Conservation (phyloP, 2,329 filamentous ascomycete species). For the Neofusicoccum sp. region DNA sequence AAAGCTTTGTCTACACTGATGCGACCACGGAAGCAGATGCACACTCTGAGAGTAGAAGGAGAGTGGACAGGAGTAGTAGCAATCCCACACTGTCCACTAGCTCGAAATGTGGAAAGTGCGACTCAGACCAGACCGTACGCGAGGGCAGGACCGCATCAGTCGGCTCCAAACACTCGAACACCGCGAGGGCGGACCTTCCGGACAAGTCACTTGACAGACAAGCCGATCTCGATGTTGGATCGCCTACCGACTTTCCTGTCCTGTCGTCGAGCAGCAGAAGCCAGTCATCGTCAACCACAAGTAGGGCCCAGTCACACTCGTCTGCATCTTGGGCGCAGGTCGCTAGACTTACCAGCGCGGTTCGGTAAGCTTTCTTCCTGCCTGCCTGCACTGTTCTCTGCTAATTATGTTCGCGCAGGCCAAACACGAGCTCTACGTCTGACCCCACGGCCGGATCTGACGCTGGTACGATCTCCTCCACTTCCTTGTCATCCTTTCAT, state of each 20-base stretch:
- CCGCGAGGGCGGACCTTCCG: not conserved
- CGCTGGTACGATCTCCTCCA: constrained; percentile 17
- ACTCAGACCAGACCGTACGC: not conserved
- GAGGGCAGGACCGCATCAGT: not conserved
- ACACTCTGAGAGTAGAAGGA: not conserved
- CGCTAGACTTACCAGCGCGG: constrained; percentile 6
- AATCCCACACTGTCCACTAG: not conserved
- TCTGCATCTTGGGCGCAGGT: constrained; percentile 19
- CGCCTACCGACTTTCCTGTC: constrained; percentile 5
- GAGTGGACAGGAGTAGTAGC: not conserved
- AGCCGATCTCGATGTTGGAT: not conserved
- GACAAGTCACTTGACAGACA: not conserved
- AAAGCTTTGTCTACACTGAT: too few species aligned
- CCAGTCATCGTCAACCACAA: not conserved
- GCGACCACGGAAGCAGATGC: not conserved
- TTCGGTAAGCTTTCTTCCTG: not conserved
- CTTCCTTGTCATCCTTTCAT: constrained; percentile 16
- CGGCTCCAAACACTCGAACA: not conserved
- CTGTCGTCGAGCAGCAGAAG: not conserved
- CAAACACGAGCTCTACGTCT: constrained; percentile 1
- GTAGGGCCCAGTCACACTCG: not conserved
- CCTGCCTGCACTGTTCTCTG: not conserved
- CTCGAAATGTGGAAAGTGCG: not conserved
- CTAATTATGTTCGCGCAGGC: not conserved
- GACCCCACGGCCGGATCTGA: constrained; percentile 15